Base-by-base conservation (phyloP, 2,329 filamentous ascomycete species). In the Anisogramma anomala region DNA sequence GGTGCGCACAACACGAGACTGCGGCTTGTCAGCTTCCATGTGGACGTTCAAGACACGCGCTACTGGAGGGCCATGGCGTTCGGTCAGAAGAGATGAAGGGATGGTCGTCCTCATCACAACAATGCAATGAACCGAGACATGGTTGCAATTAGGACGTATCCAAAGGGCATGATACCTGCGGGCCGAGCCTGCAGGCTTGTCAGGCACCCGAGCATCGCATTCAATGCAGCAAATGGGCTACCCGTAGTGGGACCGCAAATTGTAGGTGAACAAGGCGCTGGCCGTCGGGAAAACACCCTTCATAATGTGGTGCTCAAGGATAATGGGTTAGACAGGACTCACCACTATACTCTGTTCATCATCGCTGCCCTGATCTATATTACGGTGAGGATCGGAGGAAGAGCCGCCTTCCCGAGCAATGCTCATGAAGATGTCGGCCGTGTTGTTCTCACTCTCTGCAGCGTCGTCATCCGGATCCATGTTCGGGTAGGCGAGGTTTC, bases 381-480 rank as follows among this genome's bases (percentile, higher is more conserved):
- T 51, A 37, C 62, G 65, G 35, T 60, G 63, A 13, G 56, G 38
- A 4, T 28, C 22, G 6, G 26, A 28, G 19, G 45, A 36, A 15
- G 45, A 52, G 11, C 65, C 49, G 47, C 76, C 72, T 44, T 77
- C 71, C 9, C 68, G 63, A 10, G 74, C 73, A 45, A 78, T 77
- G 40, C 64, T 69, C 45, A 78, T 65, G 48, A 77, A 78, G 30
- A 77, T 60, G 48, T 78, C 74, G 28, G 70, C 71, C 3, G 66
- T 71, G 48, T 75, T 73, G 37, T 43, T 44, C 31, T 47, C 45
- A 26, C 45, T 47, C 20, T 47, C 41, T 3, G 38, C 33, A 17
- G 36, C 38, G 40, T 77, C 73, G 31, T 58, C 60, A 37, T 70
- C 65, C 1, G 64, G 63, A 43, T 64, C 57, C 15, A 62, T 60